Evolutionary conservation across 2,329 filamentous ascomycete species (phyloP).

Genomic region (Dendrostoma leiphaemia): DNA sequence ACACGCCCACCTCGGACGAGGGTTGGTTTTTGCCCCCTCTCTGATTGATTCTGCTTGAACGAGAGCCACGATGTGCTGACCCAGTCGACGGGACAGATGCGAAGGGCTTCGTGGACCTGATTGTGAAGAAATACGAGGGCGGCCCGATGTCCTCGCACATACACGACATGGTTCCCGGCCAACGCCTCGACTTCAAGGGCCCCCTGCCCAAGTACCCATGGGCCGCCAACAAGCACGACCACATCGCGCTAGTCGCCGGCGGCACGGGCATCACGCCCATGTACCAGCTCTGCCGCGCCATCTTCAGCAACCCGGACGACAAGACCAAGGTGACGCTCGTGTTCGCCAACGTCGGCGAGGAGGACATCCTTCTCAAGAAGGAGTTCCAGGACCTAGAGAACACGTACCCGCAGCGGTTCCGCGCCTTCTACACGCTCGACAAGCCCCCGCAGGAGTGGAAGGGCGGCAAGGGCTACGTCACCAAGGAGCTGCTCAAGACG

Average conservation of each 20-base stretch:
- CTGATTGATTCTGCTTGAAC: neutral
- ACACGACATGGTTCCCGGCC: conserved; percentile 77
- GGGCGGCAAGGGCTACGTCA: conserved; percentile 77
- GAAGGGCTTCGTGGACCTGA: conserved; percentile 78
- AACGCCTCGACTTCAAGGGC: conserved; percentile 88
- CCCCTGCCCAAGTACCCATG: conserved; percentile 93
- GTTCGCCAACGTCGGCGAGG: conserved; percentile 84
- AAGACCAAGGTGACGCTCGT: conserved; percentile 97
- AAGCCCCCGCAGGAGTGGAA: conserved; percentile 76
- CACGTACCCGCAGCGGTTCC: conserved; percentile 91
- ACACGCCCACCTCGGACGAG: conserved; percentile 89
- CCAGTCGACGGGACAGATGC: conserved; percentile 48
- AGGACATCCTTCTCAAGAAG: conserved; percentile 87
- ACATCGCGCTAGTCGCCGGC: conserved; percentile 85
- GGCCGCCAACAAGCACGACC: conserved; percentile 87
- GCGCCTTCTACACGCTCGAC: conserved; percentile 90
- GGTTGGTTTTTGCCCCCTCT: conserved; percentile 41
- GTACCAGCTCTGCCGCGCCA: conserved; percentile 88
- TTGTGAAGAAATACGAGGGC: conserved; percentile 88
- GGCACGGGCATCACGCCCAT: conserved; percentile 97
- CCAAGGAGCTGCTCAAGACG: conserved; percentile 90
- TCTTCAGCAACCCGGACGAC: conserved; percentile 95
- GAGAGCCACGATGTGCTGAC: conserved; percentile 20
- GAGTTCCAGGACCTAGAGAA: conserved; percentile 89
- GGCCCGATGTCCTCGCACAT: conserved; percentile 92